These are phyloP conservation scores for Lasiodiplodia citricola DNA, from an alignment of 2,329 filamentous ascomycete genomes.

Conservation along the genomic window DNA sequence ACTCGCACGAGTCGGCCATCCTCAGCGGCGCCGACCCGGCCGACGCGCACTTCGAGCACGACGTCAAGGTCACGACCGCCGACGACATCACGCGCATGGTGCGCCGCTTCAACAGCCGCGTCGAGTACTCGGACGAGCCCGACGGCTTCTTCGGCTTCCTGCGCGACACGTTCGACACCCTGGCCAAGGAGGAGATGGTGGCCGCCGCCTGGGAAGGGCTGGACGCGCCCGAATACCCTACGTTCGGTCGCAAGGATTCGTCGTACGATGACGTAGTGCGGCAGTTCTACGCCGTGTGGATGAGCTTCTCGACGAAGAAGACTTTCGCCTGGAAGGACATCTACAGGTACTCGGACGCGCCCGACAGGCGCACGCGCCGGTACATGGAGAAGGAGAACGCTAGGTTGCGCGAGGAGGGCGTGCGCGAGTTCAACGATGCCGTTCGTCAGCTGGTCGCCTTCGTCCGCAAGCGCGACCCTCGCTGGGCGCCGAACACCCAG, in stretches of 20 bases:
- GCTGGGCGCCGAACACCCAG: conserved; percentile 77
- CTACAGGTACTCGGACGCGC: conserved; percentile 82
- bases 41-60: conserved; percentile 65
- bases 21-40: conserved; percentile 61
- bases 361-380: conserved; percentile 80
- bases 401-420: conserved; percentile 78
- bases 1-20: conserved; percentile 88
- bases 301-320: conserved; percentile 81
- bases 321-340: conserved; percentile 88
- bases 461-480: conserved; percentile 87
- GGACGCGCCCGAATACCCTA: conserved; percentile 71
- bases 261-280: conserved; percentile 77
- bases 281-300: conserved; percentile 82
- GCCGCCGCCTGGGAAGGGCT: conserved; percentile 72
- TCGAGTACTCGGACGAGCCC: conserved; percentile 80
- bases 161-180: conserved; percentile 75
- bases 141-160: conserved; percentile 85
- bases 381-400: conserved; percentile 96
- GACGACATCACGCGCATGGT: conserved; percentile 81
- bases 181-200: conserved; percentile 79
- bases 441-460: conserved; percentile 86
- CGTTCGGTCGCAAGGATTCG: conserved; percentile 80
- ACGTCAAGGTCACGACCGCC: conserved; percentile 77
- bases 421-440: conserved; percentile 89
- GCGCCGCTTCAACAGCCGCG: conserved; percentile 75